Conservation (phyloP, 768 basidiomycete genomes). For the Hortiboletus flavorubellus region DNA sequence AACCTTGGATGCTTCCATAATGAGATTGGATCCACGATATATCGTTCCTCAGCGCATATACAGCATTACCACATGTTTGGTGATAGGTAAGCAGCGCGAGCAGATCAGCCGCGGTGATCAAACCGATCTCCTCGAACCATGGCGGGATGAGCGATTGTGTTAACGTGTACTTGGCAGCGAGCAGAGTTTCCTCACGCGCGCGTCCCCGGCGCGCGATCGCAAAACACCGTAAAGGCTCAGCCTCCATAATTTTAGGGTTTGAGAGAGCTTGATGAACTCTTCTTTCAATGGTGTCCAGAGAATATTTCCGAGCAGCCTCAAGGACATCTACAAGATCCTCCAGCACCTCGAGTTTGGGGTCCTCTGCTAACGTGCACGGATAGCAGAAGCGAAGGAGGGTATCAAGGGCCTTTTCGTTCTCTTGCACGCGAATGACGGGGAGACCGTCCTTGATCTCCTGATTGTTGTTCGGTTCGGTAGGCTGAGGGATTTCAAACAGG, state of each 20-base stretch:
- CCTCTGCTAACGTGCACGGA: conserved; percentile 19
- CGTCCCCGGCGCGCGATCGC: conserved; percentile 29
- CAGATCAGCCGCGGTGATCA: conserved; percentile 26
- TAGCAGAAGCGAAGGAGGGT: conserved; percentile 29
- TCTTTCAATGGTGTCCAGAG: conserved; percentile 13
- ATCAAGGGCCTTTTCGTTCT: conserved; percentile 23
- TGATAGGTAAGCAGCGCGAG: conserved; percentile 26
- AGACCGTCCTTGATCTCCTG: conserved; percentile 17
- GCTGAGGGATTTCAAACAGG: conserved; percentile 32
- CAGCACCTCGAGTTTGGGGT: conserved; percentile 15
- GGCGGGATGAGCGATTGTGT: conserved; percentile 18
- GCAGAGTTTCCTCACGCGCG: conserved; percentile 19
- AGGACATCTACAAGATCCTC: conserved; percentile 9
- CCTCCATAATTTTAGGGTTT: conserved; percentile 14
- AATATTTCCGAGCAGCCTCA: conserved; percentile 14
- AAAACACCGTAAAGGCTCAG: conserved; percentile 29
- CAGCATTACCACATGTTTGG: conserved; percentile 8
- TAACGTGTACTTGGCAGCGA: conserved; percentile 32
- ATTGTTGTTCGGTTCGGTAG: conserved; percentile 3
- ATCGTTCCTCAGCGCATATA: conserved; percentile 1
- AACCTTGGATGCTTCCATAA: not conserved
- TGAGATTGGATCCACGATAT: conserved; percentile 14
- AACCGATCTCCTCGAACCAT: conserved; percentile 25
- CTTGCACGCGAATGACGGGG: conserved; percentile 19
- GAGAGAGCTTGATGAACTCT: conserved; percentile 20